Conservation (phyloP, 192 early-diverging fungal species). For the Dispira parvispora region DNA sequence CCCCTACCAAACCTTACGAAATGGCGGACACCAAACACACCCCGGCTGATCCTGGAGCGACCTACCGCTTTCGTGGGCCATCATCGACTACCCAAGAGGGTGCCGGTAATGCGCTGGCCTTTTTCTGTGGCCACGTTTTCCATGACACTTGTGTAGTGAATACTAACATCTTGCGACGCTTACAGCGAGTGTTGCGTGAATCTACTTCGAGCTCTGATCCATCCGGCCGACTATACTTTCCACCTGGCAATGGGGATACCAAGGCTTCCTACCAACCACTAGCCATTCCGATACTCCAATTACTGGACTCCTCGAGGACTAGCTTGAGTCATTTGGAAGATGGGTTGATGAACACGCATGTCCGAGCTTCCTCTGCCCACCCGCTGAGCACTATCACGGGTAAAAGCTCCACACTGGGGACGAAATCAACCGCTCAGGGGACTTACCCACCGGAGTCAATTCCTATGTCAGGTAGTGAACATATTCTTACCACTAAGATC, state of each 20-base stretch:
- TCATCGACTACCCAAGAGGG: background rate
- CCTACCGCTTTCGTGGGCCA: slow-evolving; percentile 11
- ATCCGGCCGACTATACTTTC: background rate
- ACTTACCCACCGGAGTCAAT: background rate
- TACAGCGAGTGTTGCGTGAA: background rate
- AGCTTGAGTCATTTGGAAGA: background rate
- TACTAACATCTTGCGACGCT: slow-evolving; percentile 23
- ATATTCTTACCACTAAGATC: background rate
- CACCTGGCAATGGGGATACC: background rate
- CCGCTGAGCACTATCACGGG: background rate
- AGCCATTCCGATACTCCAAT: background rate
- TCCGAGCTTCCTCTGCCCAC: background rate
- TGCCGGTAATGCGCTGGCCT: slow-evolving; percentile 36
- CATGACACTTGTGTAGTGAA: slow-evolving; percentile 72
- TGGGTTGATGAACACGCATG: background rate
- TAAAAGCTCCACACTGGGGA: no score
- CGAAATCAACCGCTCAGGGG: background rate
- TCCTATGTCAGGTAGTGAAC: background rate
- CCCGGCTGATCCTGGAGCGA: slow-evolving; percentile 6
- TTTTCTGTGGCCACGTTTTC: slow-evolving; percentile 82
- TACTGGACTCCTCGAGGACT: background rate
- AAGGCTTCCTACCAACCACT: background rate
- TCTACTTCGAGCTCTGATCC: background rate
- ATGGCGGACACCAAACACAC: background rate
- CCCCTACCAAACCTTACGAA: slow-evolving; percentile 12